These are phyloP conservation scores for Neoboletus magnificus DNA, from an alignment of 768 basidiomycete genomes.

Conservation along the genomic window DNA sequence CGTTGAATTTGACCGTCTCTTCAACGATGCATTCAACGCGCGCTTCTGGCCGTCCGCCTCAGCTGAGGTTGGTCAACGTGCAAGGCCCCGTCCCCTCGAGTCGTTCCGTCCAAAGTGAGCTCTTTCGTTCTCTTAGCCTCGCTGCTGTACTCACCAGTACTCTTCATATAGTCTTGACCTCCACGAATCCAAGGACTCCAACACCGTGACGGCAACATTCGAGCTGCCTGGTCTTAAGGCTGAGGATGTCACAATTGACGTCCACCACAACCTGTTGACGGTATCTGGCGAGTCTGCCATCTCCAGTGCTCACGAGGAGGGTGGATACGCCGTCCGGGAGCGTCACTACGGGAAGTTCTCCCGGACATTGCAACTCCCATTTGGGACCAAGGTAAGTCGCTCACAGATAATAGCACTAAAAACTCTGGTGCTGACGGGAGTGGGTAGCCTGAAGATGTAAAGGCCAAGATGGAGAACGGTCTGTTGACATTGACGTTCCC, in stretches of 20 bases:
- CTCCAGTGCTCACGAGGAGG: conserved; percentile 35
- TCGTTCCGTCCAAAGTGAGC: conserved; percentile 20
- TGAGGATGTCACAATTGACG: conserved; percentile 44
- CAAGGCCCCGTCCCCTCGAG: neutral
- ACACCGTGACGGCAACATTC: conserved; percentile 45
- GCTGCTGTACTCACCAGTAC: neutral
- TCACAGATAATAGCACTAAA: too few relatives aligned
- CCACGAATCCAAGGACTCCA: conserved; percentile 37
- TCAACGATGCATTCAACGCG: neutral
- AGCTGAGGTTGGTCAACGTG: neutral
- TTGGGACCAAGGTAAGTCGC: conserved; percentile 39
- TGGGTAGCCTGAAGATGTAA: conserved; percentile 40
- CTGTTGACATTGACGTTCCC: conserved; percentile 47
- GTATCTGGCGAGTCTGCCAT: conserved; percentile 44
- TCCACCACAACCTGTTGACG: conserved; percentile 40
- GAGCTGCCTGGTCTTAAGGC: conserved; percentile 52
- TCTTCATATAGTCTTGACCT: conserved; percentile 39
- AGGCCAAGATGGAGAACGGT: conserved; percentile 44
- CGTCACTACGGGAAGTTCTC: conserved; percentile 43
- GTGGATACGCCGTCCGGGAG: conserved; percentile 43
- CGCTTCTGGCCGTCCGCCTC: conserved; percentile 2
- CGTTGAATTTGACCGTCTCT: neutral
- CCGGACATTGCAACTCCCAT: conserved; percentile 42
- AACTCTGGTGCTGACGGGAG: neutral
- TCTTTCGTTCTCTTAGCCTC: accelerated